A percentile compares a stretch with the other conserved stretches of the same genome.
These are phyloP conservation scores for Selenicereus undatus DNA, from an alignment of 148 eudicot species.

Conservation along the genomic window DNA sequence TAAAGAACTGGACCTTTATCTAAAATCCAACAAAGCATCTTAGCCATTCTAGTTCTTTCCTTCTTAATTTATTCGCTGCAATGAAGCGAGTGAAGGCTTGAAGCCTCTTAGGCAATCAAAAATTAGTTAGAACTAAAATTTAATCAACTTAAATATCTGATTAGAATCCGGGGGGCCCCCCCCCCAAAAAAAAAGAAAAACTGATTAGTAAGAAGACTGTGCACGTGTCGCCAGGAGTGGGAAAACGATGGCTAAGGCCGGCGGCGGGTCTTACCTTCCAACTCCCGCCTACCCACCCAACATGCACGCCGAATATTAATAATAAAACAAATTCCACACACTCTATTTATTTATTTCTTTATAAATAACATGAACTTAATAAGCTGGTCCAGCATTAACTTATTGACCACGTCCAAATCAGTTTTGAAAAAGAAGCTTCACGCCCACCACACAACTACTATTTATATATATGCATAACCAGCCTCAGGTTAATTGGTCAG, in stretches of 20 bases:
- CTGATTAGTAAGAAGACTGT: too few relatives aligned
- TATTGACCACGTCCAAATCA: conserved; percentile 13
- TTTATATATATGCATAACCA: conserved; percentile 15
- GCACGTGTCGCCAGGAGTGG: not conserved
- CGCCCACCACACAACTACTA: conserved; percentile 1
- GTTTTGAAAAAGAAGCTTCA: not conserved
- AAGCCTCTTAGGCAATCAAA: too few relatives aligned
- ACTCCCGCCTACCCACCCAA: not conserved
- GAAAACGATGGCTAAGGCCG: not conserved
- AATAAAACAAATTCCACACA: not conserved
- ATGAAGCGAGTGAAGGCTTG: too few relatives aligned
- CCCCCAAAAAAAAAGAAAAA: too few relatives aligned
- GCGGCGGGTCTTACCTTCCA: not conserved
- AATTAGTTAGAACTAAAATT: too few relatives aligned
- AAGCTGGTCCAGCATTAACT: conserved; percentile 13
- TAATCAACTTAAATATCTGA: too few relatives aligned
- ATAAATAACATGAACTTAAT: too few relatives aligned
- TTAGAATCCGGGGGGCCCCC: too few relatives aligned
- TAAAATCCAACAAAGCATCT: too few relatives aligned
- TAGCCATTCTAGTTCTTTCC: too few relatives aligned
- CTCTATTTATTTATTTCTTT: not conserved
- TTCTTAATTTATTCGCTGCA: too few relatives aligned
- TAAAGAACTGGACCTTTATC: too few relatives aligned
- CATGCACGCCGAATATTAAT: not conserved
- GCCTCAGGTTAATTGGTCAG: not conserved